Percentiles rank a stretch among this genome's conserved stretches.
Evolutionary conservation across 306 rosid genomes (phyloP).

Genomic region (Glycyrrhiza uralensis): DNA sequence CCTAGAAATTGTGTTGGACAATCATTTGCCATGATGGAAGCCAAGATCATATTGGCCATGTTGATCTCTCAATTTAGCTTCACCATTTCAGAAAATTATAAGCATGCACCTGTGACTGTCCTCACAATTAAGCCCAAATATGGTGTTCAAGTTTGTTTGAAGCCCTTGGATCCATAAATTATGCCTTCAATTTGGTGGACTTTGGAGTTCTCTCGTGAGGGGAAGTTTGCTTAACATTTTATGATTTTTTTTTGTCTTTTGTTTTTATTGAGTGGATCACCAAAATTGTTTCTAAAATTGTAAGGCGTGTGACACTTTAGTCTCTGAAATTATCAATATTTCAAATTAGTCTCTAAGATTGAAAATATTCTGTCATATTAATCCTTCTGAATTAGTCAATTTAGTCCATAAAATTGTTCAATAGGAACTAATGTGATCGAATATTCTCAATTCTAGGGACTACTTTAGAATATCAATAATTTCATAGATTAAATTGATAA

Average conservation of each 20-base stretch:
- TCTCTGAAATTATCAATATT: too few species aligned
- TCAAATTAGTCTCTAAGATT: too few species aligned
- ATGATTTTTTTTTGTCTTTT: neutral
- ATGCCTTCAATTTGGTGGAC: neutral
- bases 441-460: too few species aligned
- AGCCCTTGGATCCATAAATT: slow-evolving; percentile 40
- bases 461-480: too few species aligned
- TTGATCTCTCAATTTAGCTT: slow-evolving; percentile 64
- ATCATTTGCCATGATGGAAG: slow-evolving; percentile 89
- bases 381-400: too few species aligned
- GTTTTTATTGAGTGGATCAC: too few species aligned
- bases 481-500: too few species aligned
- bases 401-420: too few species aligned
- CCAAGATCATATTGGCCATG: slow-evolving; percentile 79
- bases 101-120: slow-evolving; percentile 81
- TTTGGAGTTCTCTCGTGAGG: neutral
- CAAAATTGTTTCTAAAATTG: too few species aligned
- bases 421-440: too few species aligned
- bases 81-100: slow-evolving; percentile 60
- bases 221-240: neutral
- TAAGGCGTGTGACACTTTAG: too few species aligned
- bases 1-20: slow-evolving; percentile 93
- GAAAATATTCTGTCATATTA: too few species aligned
- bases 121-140: slow-evolving; percentile 89
- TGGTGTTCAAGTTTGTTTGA: slow-evolving; percentile 84